Base-by-base conservation (phyloP, 768 basidiomycete species). In the Suillus variegatus region DNA sequence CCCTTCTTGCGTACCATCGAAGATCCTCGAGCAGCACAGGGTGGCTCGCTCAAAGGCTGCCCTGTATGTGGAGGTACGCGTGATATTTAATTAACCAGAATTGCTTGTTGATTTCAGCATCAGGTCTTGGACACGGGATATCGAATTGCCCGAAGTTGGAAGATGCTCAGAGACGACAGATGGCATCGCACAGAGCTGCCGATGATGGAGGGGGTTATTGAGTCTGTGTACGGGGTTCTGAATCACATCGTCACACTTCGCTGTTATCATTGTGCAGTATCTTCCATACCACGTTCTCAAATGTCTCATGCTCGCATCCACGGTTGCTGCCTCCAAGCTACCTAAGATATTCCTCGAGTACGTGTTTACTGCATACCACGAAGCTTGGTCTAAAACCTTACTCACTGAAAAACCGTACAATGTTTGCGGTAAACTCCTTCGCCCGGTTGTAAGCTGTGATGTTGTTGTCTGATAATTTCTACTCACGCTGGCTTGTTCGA, bases 121-220 rank as follows among this genome's bases (percentile, higher is more conserved):
- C 71, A 92, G 92, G 95, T 75, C 87, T 99, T 64, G 97, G 97
- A 20, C 97, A 99, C 71, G 89, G 88, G 28, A 93, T 99, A 63
- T 89, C 91, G 9, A 96, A 96, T 73, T 99, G 97, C 73, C 97
- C 97, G 22, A 99, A 99, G 78, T 81, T 97, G 67, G 96, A 98
- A 77, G 97, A 99, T 69, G 86, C 89, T 0, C 94, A 97, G 73
- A 82, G 96, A 61, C 80, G 97, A 71, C 91, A 92, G 76, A 91
- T 96, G 86, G 95, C 95, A 13, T 88, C 92, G 28, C 94, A 97
- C 72, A 81, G 94, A 51, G 85, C 85, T 57, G 80, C 81, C 12
- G 87, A 93, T 60, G 87, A 83, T 51, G 89, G 86, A 57, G 93
- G 85, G 18, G 78, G 79, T 64, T 83, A 80, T 52, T 78, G 55